These are phyloP conservation scores for Phylloporus sp. DNA, from an alignment of 768 basidiomycete genomes.

Conservation along the genomic window DNA sequence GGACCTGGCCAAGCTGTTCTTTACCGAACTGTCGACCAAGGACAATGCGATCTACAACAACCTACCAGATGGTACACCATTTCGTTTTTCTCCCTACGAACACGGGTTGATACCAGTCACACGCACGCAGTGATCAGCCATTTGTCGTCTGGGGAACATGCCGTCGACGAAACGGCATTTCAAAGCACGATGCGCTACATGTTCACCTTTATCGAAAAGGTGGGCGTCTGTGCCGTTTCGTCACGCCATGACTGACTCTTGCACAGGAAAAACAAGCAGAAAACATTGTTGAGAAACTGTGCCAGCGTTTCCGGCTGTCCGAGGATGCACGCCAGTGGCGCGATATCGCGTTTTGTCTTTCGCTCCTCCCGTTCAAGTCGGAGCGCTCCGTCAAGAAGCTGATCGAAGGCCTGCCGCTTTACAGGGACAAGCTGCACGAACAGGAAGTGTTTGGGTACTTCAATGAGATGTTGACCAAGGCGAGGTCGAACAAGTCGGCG, in stretches of 20 bases:
- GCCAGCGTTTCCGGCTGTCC: conserved; percentile 87
- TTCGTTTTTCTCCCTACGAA: not conserved
- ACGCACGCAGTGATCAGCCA: conserved; percentile 79
- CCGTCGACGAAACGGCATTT: conserved; percentile 90
- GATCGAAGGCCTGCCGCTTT: conserved; percentile 87
- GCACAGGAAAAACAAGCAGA: conserved; percentile 95
- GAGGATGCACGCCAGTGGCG: conserved; percentile 94
- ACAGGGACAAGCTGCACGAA: conserved; percentile 96
- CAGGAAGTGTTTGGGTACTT: conserved; percentile 75
- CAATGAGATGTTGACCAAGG: conserved; percentile 89
- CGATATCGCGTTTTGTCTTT: conserved; percentile 94
- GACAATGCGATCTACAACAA: conserved; percentile 99
- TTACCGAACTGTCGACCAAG: conserved; percentile 92
- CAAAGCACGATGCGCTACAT: conserved; percentile 93
- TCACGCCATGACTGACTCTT: not conserved
- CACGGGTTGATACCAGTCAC: conserved; percentile 2
- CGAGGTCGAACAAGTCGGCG: conserved; percentile 83
- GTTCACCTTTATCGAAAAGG: conserved; percentile 97
- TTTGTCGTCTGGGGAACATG: conserved; percentile 83
- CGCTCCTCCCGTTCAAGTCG: conserved; percentile 93
- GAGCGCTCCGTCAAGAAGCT: conserved; percentile 96
- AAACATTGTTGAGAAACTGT: conserved; percentile 94
- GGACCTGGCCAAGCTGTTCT: conserved; percentile 97
- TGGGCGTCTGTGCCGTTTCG: conserved; percentile 22
- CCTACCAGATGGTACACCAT: conserved; percentile 88